Evolutionary conservation across 2,329 filamentous ascomycete species (phyloP), one percentile per base, ranked within the genome.

Genomic region (Chaetomiaceae sp.): DNA sequence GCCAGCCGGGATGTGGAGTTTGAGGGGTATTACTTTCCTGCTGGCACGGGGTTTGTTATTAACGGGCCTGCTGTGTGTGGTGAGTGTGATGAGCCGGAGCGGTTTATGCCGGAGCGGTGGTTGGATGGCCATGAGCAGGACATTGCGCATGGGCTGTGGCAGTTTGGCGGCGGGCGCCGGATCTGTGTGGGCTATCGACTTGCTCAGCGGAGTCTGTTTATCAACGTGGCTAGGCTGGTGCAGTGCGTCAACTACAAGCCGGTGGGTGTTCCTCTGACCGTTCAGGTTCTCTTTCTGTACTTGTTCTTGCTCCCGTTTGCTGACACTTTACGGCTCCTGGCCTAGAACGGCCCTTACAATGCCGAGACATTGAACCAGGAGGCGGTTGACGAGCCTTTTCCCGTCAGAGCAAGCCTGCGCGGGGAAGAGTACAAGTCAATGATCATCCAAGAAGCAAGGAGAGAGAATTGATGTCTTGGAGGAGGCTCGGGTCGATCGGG

Each of bases 1-100:
- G 33, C 67, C 4, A 67, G 66, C 25, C 62, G 69, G 42, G 73
- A 75, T 41, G 66, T 74, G 50, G 70, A 73, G 52, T 75, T 74
- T 57, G 68, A 70, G 21, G 72, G 69, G 7, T 74, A 72, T 54
- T 62, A 60, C 33, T 72, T 76, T 43, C 69, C 70, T 3, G 68
- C 68, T 30, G 73, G 72, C 19, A 70, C 72, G 1, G 63, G 68
- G 7, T 70, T 75, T 35, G 13, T 46, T 4, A 38, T 53, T 14
- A 53, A 53, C 38, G 4, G 8, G 1, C 6, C 30, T 30, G 35
- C 25, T 3, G 40, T 53, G 13, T 34, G 41, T 16, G 25, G 21
- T 14, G 44, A 47, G 44, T 37, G 13, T 9, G 21, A 37, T 20
- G 33, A 47, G 13, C 41, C 51, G 2, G 37, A 54, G 13, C 16